phyloP scores from a whole-genome alignment of 495 filamentous ascomycete genomes.

The Pyrenopolyporus hunteri region DNA sequence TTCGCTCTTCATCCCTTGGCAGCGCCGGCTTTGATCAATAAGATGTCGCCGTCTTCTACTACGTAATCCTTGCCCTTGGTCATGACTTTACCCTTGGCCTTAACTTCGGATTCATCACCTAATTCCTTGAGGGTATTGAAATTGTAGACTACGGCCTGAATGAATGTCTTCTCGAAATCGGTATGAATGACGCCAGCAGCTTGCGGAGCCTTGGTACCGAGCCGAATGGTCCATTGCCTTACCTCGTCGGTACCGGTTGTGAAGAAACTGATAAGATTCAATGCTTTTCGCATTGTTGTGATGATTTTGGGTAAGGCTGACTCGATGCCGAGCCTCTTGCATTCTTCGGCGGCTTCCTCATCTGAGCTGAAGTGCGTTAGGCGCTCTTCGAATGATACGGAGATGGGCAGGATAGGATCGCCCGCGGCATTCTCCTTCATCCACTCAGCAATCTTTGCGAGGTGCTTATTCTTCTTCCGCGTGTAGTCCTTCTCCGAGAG shows the following conservation, averaged over 20 bases:
- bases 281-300: constrained; percentile 87
- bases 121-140: constrained; percentile 78
- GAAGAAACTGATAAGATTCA: constrained; percentile 95
- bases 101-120: constrained; percentile 86
- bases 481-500: constrained; percentile 96
- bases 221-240: constrained; percentile 96
- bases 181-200: constrained; percentile 98
- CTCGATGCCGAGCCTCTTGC: constrained; percentile 85
- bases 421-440: constrained; percentile 86
- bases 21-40: constrained; percentile 95
- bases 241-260: constrained; percentile 97
- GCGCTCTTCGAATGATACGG: constrained; percentile 89
- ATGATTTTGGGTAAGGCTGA: constrained; percentile 93
- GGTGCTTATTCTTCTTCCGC: constrained; percentile 99
- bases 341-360: constrained; percentile 81
- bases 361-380: constrained; percentile 79
- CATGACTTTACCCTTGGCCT: constrained; percentile 93
- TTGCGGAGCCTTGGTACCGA: constrained; percentile 94
- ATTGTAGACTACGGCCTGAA: constrained; percentile 93
- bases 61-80: constrained; percentile 99
- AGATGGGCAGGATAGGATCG: constrained; percentile 91
- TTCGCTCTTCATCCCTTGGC: constrained; percentile 69
- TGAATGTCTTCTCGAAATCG: constrained; percentile 99
- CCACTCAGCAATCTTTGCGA: constrained; percentile 90
- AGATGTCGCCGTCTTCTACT: constrained; percentile 74